A percentile compares a stretch with the other conserved stretches of the same genome.
Conservation (phyloP, 148 eudicot species). For the Rhododendron ferrugineum region DNA sequence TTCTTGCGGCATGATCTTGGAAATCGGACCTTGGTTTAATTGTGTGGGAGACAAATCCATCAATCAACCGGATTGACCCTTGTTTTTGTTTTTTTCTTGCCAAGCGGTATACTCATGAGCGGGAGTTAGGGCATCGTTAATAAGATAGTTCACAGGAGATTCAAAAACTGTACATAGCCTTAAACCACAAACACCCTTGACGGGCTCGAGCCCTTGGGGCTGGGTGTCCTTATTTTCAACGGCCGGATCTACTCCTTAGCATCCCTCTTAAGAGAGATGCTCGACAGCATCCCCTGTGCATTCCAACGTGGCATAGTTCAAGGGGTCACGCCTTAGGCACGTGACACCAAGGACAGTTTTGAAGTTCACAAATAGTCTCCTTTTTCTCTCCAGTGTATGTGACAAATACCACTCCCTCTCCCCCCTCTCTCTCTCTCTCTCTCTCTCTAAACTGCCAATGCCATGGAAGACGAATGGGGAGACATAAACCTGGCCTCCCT, state of each 20-base stretch:
- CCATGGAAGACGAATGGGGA: constrained; percentile 46
- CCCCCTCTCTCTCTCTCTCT: not conserved
- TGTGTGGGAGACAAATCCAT: not conserved
- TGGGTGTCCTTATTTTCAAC: too few species aligned
- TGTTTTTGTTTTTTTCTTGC: too few species aligned
- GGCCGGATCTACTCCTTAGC: too few species aligned
- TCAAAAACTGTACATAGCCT: rapidly evolving
- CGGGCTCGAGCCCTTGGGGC: too few species aligned
- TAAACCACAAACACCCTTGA: too few species aligned
- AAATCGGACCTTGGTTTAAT: too few species aligned
- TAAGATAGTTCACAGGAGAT: rapidly evolving
- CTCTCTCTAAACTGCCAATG: not conserved
- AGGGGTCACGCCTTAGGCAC: not conserved
- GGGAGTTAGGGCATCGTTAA: rapidly evolving
- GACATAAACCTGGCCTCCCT: constrained; percentile 28
- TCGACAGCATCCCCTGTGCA: not conserved
- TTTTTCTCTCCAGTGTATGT: not conserved
- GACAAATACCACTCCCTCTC: not conserved
- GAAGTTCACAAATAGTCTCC: not conserved
- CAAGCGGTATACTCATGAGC: too few species aligned
- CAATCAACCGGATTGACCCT: too few species aligned
- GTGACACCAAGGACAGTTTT: not conserved
- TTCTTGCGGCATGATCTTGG: not conserved
- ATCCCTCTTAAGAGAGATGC: too few species aligned
- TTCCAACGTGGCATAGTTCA: not conserved